Conservation (phyloP, 306 rosid species). For the Castanospermum australe region DNA sequence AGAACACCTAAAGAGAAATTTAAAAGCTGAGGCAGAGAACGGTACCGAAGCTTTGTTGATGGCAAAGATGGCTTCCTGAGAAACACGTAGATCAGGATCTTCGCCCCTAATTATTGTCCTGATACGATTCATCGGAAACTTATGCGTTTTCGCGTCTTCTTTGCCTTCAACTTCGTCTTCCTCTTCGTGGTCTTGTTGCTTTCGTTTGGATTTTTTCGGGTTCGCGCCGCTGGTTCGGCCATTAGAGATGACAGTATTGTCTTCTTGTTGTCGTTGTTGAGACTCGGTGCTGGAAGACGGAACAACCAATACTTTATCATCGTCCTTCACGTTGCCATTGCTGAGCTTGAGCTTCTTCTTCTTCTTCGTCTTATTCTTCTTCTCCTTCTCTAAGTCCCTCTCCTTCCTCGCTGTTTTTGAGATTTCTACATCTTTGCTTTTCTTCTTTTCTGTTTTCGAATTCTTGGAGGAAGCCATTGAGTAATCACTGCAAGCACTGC, state of each 20-base stretch:
- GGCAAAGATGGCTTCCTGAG: constrained; percentile 66
- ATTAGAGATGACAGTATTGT: constrained; percentile 27
- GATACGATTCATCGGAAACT: constrained; percentile 79
- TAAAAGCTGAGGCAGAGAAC: not conserved
- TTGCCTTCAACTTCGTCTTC: constrained; percentile 29
- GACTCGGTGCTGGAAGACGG: constrained; percentile 42
- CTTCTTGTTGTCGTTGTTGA: not conserved
- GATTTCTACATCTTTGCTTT: constrained; percentile 31
- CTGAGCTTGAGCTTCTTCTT: constrained; percentile 26
- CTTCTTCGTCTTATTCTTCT: constrained; percentile 3
- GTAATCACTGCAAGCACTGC: not conserved
- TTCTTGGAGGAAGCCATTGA: constrained; percentile 72
- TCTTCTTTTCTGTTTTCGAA: constrained; percentile 40
- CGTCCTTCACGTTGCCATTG: constrained; percentile 42
- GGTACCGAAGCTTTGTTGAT: constrained; percentile 78
- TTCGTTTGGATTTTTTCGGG: constrained; percentile 26
- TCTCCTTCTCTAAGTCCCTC: not conserved
- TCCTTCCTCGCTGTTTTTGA: constrained; percentile 25
- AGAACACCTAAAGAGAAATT: not conserved
- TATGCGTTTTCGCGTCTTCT: constrained; percentile 45
- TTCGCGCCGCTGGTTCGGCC: constrained; percentile 20
- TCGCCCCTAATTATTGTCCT: constrained; percentile 58
- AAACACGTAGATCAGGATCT: constrained; percentile 53
- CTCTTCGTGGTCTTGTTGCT: not conserved
- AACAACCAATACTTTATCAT: not conserved